These are phyloP conservation scores for Exsudoporus floridanus DNA, from an alignment of 1,284 basidiomycete genomes.

Conservation along the genomic window DNA sequence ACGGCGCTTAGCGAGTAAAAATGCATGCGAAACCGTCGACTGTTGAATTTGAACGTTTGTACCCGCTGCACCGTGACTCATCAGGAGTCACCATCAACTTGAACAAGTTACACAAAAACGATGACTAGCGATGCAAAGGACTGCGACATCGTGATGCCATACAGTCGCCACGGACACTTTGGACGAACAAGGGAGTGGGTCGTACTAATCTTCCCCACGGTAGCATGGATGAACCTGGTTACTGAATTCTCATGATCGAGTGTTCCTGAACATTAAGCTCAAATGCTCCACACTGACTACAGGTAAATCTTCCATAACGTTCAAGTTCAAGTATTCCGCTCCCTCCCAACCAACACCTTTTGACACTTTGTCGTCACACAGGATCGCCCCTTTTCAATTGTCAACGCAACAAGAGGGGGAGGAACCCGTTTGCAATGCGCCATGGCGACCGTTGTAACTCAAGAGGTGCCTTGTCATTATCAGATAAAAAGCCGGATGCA, in stretches of 20 bases:
- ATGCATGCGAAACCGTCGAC: background rate
- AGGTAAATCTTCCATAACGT: background rate
- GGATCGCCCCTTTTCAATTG: background rate
- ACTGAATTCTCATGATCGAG: no score
- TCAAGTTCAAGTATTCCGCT: background rate
- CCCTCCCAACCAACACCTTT: background rate
- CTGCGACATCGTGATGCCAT: no score
- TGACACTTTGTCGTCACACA: background rate
- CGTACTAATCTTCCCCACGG: no score
- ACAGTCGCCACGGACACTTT: no score
- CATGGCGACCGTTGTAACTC: conserved; percentile 16
- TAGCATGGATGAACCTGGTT: background rate
- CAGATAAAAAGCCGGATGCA: conserved; percentile 13
- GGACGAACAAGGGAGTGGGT: no score
- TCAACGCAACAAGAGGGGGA: background rate
- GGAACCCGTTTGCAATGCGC: background rate
- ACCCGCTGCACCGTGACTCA: no score
- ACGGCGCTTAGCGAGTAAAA: background rate
- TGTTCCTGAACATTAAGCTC: background rate
- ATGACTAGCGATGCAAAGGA: no score
- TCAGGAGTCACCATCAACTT: no score
- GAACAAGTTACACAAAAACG: no score
- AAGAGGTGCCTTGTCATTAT: background rate
- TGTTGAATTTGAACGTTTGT: no score
- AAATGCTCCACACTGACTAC: background rate